phyloP scores from a whole-genome alignment of 2,329 filamentous ascomycete genomes.

The Arthrobotrys sinensis region DNA sequence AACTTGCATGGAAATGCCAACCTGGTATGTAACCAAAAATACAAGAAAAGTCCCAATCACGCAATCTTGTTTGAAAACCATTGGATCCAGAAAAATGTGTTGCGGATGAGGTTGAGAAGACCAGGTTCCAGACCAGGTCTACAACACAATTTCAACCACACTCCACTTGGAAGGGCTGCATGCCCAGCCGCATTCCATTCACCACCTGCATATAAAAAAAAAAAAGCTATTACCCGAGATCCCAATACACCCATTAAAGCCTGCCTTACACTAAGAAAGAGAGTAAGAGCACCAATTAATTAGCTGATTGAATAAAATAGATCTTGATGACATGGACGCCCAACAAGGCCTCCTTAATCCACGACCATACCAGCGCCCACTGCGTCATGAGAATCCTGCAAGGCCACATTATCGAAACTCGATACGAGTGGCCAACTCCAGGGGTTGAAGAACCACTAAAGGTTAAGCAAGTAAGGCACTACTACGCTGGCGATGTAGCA shows the following conservation, averaged over 20 bases:
- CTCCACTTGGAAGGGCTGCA: conserved; percentile 22
- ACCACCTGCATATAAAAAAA: conserved; percentile 25
- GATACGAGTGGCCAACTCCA: conserved; percentile 74
- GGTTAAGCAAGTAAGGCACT: conserved; percentile 72
- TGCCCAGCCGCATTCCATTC: conserved; percentile 40
- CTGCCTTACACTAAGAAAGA: neutral
- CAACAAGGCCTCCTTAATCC: conserved; percentile 73
- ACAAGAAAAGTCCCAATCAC: neutral
- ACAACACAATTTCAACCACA: conserved; percentile 57
- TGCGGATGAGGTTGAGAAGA: conserved; percentile 51
- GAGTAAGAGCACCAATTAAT: neutral
- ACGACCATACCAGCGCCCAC: conserved; percentile 76
- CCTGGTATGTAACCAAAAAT: conserved; percentile 68
- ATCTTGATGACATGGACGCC: conserved; percentile 76
- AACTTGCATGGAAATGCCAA: conserved; percentile 78
- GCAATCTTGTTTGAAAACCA: conserved; percentile 62
- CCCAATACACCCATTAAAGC: neutral
- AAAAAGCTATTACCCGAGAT: neutral
- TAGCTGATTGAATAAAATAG: conserved; percentile 64
- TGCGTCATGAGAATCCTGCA: conserved; percentile 72
- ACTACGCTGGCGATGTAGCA: conserved; percentile 73
- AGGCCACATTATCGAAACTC: conserved; percentile 74
- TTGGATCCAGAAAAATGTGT: conserved; percentile 42
- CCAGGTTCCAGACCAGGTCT: conserved; percentile 20
- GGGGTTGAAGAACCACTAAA: conserved; percentile 70